These are phyloP conservation scores for Strigomonas culicis DNA, from an alignment of 208 protist species.

Conservation along the genomic window DNA sequence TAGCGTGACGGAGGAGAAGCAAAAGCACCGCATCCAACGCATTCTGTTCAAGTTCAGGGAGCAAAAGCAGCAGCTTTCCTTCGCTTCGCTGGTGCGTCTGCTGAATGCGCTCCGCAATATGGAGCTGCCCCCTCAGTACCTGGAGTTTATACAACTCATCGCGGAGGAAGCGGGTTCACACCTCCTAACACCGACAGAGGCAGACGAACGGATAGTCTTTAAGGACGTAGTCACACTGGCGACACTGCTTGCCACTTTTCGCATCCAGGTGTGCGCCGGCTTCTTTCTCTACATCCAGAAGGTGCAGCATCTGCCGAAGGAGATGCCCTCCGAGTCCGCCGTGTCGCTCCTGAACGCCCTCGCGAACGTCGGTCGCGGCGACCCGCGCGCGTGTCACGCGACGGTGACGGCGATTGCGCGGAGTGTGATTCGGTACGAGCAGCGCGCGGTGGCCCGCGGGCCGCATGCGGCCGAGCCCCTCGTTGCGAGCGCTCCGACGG, in stretches of 20 bases:
- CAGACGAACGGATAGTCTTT: slow-evolving; percentile 24
- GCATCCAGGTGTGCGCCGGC: slow-evolving; percentile 43
- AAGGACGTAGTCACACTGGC: slow-evolving; percentile 40
- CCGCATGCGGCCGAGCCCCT: slow-evolving; percentile 12
- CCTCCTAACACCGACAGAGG: slow-evolving; percentile 3
- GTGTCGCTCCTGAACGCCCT: slow-evolving; percentile 48
- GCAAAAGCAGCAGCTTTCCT: slow-evolving; percentile 17
- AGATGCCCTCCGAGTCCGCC: slow-evolving; percentile 32
- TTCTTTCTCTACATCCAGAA: slow-evolving; percentile 42
- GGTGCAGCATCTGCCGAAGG: slow-evolving; percentile 12
- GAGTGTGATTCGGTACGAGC: slow-evolving; percentile 14
- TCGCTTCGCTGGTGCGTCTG: slow-evolving; percentile 26
- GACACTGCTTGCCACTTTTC: slow-evolving; percentile 46
- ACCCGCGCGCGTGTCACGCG: slow-evolving; percentile 18
- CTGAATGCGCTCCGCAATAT: slow-evolving; percentile 46
- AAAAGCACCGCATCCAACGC: neutral
- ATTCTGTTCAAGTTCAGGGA: slow-evolving; percentile 10
- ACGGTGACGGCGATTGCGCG: slow-evolving; percentile 14
- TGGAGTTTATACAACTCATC: slow-evolving; percentile 23
- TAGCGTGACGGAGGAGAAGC: neutral
- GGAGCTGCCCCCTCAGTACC: slow-evolving; percentile 23
- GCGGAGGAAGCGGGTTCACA: slow-evolving; percentile 21
- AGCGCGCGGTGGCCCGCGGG: slow-evolving; percentile 7
- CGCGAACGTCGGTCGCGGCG: slow-evolving; percentile 19
- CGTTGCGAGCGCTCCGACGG: slow-evolving; percentile 26